Percentiles rank a stretch among this genome's conserved stretches.
Conservation (phyloP, 257 asterid species). For the Gynochthodes officinalis region DNA sequence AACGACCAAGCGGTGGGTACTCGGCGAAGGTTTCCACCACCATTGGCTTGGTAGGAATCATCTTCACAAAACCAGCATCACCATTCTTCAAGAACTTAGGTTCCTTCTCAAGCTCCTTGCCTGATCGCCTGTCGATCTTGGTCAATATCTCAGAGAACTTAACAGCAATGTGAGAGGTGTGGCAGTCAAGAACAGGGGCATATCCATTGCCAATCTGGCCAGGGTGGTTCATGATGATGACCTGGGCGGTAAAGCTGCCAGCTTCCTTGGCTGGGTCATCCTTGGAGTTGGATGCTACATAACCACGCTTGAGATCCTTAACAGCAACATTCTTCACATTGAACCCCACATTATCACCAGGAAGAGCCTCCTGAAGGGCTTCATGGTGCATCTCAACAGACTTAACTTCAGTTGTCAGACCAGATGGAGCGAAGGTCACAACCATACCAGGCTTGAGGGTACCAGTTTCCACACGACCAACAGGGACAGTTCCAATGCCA, state of each 20-base stretch:
- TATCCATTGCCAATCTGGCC: conserved; percentile 74
- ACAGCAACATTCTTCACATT: conserved; percentile 83
- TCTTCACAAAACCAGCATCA: conserved; percentile 72
- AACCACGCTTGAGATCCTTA: conserved; percentile 81
- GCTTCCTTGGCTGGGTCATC: conserved; percentile 79
- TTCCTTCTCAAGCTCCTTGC: conserved; percentile 74
- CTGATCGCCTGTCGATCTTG: conserved; percentile 79
- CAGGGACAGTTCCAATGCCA: conserved; percentile 84
- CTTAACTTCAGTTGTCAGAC: conserved; percentile 76
- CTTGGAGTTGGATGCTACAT: conserved; percentile 75
- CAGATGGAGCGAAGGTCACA: conserved; percentile 71
- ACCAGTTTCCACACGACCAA: conserved; percentile 75
- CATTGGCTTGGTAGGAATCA: conserved; percentile 83
- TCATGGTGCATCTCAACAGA: conserved; percentile 89
- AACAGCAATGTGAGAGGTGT: conserved; percentile 70
- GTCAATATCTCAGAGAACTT: conserved; percentile 61
- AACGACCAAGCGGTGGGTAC: conserved; percentile 69
- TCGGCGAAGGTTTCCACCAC: conserved; percentile 62
- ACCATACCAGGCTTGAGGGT: conserved; percentile 63
- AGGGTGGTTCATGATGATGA: conserved; percentile 78
- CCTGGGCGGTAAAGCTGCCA: conserved; percentile 63
- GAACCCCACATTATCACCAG: conserved; percentile 84
- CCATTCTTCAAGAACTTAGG: conserved; percentile 78
- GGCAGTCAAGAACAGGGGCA: conserved; percentile 70
- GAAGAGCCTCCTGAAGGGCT: conserved; percentile 68